Base-by-base conservation (phyloP, 345 rosid species). In the Hypericum perforatum region DNA sequence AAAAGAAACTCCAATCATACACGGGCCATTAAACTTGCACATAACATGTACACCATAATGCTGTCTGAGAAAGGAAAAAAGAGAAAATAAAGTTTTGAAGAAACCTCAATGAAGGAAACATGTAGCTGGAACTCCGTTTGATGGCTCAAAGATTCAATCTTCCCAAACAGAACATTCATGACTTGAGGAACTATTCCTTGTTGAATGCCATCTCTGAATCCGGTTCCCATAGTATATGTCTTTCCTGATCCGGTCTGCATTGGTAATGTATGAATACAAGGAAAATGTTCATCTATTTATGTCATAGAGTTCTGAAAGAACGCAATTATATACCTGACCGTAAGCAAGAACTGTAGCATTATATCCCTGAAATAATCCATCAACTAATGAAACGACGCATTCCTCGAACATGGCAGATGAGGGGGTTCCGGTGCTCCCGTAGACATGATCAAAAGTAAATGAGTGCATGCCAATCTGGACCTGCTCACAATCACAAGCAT, bases 181-280 rank as follows among this genome's bases (percentile, higher is more conserved):
- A 89, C 99, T 74, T 65, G 85, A 69, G 95, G 94, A 61, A 92
- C 64, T 59, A 92, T 72, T 42, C 99, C 97, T 0, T 82, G 69
- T 68, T 82, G 91, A 71, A 40, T 58, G 56, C 82, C 89, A 71
- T 89, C 94, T 75, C 80, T 82, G 64, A 75, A 80, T 54, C 94
- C 86, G 39, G 99, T 92, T 39, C 99, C 99, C 99, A 92, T 92
- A 16, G 99, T 92, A 58, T 92, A 92, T 15, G 99, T 92, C 78
- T 92, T 92, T 37, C 99, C 99, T 0, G 99, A 92, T 63, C 99
- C 99, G 6, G 99, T 92, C 94, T 92, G 82, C 68, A 73, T 62
- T 43, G 51, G 15, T 42, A 41, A 52, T 58, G 52, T 29, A 39
- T 59, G 57, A 68, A 29, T 12, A 39, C 53, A 50, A 61, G 54